Percentiles rank a stretch among this genome's conserved stretches.
phyloP scores from a whole-genome alignment of 768 basidiomycete species.

The Mycena leptocephala region DNA sequence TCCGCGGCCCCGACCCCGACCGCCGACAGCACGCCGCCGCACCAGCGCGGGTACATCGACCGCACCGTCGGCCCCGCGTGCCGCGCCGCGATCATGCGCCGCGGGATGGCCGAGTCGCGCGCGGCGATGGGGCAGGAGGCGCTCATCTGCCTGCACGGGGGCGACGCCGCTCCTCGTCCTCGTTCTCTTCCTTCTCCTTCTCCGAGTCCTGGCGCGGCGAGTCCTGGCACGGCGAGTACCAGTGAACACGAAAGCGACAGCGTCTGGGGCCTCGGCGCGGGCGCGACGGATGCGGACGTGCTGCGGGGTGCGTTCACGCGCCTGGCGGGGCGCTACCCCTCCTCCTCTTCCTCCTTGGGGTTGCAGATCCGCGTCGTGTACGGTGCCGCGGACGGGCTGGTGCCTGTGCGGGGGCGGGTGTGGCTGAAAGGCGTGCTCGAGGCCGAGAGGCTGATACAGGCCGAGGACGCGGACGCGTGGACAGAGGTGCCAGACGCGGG shows the following conservation, averaged over 20 bases:
- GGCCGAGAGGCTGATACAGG: not conserved
- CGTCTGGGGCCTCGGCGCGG: slow-evolving; percentile 32
- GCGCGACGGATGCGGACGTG: slow-evolving; percentile 13
- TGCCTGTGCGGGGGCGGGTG: slow-evolving; percentile 23
- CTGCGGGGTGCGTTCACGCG: slow-evolving; percentile 21
- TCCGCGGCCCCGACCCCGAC: no score
- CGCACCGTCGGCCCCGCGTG: slow-evolving; percentile 2
- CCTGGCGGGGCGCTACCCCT: slow-evolving; percentile 11
- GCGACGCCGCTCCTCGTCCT: not conserved
- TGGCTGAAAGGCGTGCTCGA: slow-evolving; percentile 26
- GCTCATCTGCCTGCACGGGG: slow-evolving; percentile 5
- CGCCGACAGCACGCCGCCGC: not conserved
- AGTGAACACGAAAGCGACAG: not conserved
- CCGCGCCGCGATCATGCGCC: slow-evolving; percentile 9
- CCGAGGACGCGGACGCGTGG: slow-evolving; percentile 14
- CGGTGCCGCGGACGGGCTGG: slow-evolving; percentile 31
- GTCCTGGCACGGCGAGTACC: not conserved
- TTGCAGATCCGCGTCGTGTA: slow-evolving; percentile 28
- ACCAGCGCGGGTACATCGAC: slow-evolving; percentile 26
- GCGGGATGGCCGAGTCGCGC: slow-evolving; percentile 14
- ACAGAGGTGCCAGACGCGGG: slow-evolving; percentile 28
- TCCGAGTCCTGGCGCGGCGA: no score
- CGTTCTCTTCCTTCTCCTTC: no score
- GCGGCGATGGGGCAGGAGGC: slow-evolving; percentile 35
- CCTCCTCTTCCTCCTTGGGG: not conserved